A percentile compares a stretch with the other conserved stretches of the same genome.
phyloP scores from a whole-genome alignment of 768 basidiomycete species.

The Termitomyces sp. region DNA sequence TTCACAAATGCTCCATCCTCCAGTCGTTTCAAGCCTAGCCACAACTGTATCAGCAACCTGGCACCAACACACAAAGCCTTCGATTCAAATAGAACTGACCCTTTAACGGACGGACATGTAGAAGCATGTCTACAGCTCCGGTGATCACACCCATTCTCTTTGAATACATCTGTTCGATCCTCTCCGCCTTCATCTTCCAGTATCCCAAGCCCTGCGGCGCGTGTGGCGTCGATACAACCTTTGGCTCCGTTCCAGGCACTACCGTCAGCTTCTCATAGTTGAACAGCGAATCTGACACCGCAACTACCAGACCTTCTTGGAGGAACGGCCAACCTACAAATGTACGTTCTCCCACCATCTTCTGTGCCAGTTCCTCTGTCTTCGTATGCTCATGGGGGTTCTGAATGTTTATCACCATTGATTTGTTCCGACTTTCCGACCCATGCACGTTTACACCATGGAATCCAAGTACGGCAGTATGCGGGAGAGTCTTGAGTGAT shows the following conservation, averaged over 20 bases:
- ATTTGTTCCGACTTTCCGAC: conserved; percentile 84
- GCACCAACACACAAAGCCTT: background rate
- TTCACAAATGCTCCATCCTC: conserved; percentile 91
- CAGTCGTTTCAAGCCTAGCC: conserved; percentile 79
- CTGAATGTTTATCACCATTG: conserved; percentile 84
- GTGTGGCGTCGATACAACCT: conserved; percentile 71
- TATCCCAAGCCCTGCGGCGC: conserved; percentile 54
- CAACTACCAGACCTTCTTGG: conserved; percentile 83
- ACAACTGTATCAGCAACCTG: background rate
- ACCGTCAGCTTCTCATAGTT: conserved; percentile 71
- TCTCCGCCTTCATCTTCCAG: conserved; percentile 81
- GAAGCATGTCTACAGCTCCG: conserved; percentile 69
- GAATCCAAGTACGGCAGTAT: conserved; percentile 67
- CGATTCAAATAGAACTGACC: conserved; percentile 37
- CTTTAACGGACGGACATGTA: conserved; percentile 90
- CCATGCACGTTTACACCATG: conserved; percentile 95
- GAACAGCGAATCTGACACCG: conserved; percentile 82
- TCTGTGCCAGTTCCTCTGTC: conserved; percentile 65
- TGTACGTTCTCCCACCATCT: conserved; percentile 69
- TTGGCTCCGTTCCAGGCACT: conserved; percentile 41
- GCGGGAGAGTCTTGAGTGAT: conserved; percentile 83
- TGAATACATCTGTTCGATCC: conserved; percentile 79
- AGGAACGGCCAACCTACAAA: conserved; percentile 94
- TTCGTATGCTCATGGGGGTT: conserved; percentile 66
- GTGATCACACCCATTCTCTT: conserved; percentile 86